A percentile compares a stretch with the other conserved stretches of the same genome.
phyloP scores from a whole-genome alignment of 768 basidiomycete species.

The Clitopilus passeckerianus region DNA sequence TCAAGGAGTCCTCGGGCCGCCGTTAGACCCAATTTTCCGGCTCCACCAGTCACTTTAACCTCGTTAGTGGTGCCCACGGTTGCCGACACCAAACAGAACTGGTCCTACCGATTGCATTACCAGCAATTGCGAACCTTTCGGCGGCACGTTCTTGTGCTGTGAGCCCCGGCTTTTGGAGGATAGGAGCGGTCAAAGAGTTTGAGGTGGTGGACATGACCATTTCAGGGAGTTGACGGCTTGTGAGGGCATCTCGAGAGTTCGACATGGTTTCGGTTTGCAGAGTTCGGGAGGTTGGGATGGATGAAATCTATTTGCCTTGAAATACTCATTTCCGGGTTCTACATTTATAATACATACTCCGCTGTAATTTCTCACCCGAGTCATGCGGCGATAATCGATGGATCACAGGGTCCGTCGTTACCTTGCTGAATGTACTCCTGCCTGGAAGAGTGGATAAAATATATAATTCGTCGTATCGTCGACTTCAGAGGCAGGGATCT shows the following conservation, averaged over 20 bases:
- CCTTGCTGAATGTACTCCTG: not conserved
- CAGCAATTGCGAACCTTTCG: conserved; percentile 29
- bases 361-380: not conserved
- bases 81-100: not conserved
- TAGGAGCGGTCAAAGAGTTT: conserved; percentile 25
- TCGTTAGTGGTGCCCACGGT: too few relatives aligned
- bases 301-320: not conserved
- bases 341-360: too few relatives aligned
- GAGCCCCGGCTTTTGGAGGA: conserved; percentile 12
- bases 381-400: not conserved
- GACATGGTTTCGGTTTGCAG: not conserved
- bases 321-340: not conserved
- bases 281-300: not conserved
- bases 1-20: conserved; percentile 36
- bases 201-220: conserved; percentile 26
- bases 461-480: not conserved
- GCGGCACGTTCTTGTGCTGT: conserved; percentile 14
- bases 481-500: not conserved
- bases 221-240: conserved; percentile 20
- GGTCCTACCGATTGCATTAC: conserved; percentile 33
- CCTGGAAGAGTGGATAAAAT: not conserved
- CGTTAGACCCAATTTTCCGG: conserved; percentile 31
- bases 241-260: conserved; percentile 20
- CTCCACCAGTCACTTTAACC: conserved; percentile 36
- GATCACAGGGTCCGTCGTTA: not conserved